Conservation (phyloP, 1,284 basidiomycete genomes). For the Schizopora paradoxa region DNA sequence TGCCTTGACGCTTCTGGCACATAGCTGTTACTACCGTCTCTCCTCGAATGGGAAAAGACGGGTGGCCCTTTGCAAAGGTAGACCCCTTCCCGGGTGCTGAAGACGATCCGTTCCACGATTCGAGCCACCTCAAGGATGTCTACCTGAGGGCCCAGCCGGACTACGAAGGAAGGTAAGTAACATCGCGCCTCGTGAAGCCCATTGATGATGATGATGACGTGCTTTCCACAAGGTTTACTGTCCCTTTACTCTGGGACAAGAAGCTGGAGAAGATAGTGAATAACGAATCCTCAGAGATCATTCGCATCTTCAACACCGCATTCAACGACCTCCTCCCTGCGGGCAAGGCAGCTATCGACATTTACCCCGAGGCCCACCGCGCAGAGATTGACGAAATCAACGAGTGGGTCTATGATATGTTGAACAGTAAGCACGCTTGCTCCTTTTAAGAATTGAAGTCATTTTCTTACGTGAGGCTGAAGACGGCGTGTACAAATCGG, state of each 20-base stretch:
- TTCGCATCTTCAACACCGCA: conserved; percentile 83
- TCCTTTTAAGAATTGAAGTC: not conserved
- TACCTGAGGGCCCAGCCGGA: conserved; percentile 75
- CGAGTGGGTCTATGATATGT: conserved; percentile 78
- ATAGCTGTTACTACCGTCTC: conserved; percentile 78
- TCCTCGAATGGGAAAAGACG: conserved; percentile 75
- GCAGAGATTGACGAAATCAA: conserved; percentile 84
- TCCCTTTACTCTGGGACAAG: conserved; percentile 93
- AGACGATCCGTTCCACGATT: conserved; percentile 63
- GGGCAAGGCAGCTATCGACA: conserved; percentile 62
- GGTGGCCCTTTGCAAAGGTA: conserved; percentile 82
- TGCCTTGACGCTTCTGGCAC: not conserved
- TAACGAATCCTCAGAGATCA: conserved; percentile 93
- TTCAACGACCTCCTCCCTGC: conserved; percentile 72
- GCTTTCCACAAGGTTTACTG: conserved; percentile 68
- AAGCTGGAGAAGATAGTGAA: conserved; percentile 86
- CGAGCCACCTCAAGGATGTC: conserved; percentile 77
- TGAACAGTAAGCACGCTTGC: conserved; percentile 60
- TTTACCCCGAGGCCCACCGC: conserved; percentile 72
- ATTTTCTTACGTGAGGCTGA: not conserved
- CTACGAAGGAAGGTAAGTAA: conserved; percentile 57
- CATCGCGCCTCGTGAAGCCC: not conserved
- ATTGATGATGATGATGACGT: not conserved
- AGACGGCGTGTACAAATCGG: conserved; percentile 87
- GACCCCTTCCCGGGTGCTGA: conserved; percentile 72